Base-by-base conservation (phyloP, 345 rosid species). In the Erodium maritimum region DNA sequence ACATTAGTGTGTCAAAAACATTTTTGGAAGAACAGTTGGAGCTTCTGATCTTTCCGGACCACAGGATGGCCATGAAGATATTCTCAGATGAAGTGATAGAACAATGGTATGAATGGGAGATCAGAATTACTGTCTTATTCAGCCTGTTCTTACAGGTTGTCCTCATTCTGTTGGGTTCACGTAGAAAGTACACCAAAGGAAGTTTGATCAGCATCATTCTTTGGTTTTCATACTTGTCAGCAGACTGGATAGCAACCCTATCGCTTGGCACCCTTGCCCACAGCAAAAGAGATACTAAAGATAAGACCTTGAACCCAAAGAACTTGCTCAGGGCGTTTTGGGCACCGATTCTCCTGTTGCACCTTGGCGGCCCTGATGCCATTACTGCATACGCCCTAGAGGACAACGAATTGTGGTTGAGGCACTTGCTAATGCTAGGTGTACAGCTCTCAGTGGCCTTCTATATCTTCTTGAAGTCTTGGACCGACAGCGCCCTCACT, bases 341-440 rank as follows among this genome's bases (percentile, higher is more conserved):
- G 80, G 61, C 70, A 5, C 66, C 80, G 5, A 72, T 78, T 53
- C 65, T 77, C 18, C 69, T 77, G 19, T 52, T 74, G 50, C 82
- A 78, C 64, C 54, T 78, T 5, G 82, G 82, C 46, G 79, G 79
- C 33, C 73, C 77, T 0, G 79, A 74, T 54, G 66, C 77, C 53
- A 63, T 63, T 0, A 63, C 61, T 0, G 61, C 67, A 9, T 63
- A 48, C 24, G 53, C 67, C 46, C 19, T 57, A 0, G 67, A 63
- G 48, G 67, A 63, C 37, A 63, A 63, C 19, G 50, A 63, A 16
- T 59, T 63, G 7, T 63, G 67, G 67, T 0, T 50, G 14, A 64
- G 85, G 42, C 75, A 75, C 4, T 56, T 63, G 18, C 75, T 77
- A 21, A 24, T 25, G 0, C 57, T 78, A 9, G 18, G 20, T 29